Base-by-base conservation (phyloP, 805 yeast genomes). In the Cyberlindnera maclurae region DNA sequence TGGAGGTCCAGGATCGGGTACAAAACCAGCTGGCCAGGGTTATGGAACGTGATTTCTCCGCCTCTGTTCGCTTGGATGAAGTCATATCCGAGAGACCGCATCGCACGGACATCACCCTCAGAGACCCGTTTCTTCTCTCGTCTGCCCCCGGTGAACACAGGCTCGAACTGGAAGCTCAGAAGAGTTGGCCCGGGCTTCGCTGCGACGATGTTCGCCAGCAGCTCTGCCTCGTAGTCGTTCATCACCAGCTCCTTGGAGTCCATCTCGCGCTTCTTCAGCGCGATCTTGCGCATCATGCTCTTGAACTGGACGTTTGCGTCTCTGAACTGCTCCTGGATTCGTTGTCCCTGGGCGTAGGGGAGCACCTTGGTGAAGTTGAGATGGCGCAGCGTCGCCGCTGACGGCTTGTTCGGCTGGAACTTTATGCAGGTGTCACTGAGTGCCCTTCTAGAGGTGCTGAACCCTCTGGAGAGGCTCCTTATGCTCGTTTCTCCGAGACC, bases 1-100 rank as follows among this genome's bases (percentile, higher is more conserved):
- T 71, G 70, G 38, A 93, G 64, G 57, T 93, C 89, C 24, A 84
- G 38, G 1, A 93, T 70, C 10, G 93, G 79, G 54, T 90, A 93
- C 5, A 86, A 77, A 2, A 89, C 96, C 29, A 87, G 56, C 60
- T 93, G 99, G 0, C 98, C 98, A 1, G 93, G 83, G 0, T 97
- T 97, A 63, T 93, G 99, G 68, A 85, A 93, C 0, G 98, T 93
- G 1, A 93, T 77, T 57, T 93, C 95, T 0, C 99, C 99, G 12
- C 99, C 99, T 44, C 99, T 67, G 38, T 77, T 77, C 0, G 93
- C 73, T 51, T 85, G 90, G n/a, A 79, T 71, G 53, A 77, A 84
- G 24, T 69, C 68, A 12, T 88, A 81, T n/a, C 70, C 70, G 30
- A 65, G 30, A 42, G 22, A 34, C 52, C 48, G 55, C 64, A 27